These are phyloP conservation scores for Globisporangium canariense DNA, from an alignment of 352 stramenopile species.

Conservation along the genomic window DNA sequence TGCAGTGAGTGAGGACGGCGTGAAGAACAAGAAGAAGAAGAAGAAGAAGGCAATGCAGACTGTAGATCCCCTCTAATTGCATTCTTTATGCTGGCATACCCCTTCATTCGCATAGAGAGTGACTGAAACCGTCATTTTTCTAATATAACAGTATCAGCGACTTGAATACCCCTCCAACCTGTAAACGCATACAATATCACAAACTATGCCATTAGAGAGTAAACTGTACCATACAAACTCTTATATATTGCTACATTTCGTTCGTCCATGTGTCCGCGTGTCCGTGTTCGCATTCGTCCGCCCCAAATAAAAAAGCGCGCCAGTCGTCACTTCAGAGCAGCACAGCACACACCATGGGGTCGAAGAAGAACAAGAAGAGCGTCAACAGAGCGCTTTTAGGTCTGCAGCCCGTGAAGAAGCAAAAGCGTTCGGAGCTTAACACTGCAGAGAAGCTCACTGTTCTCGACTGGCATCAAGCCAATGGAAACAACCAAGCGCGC, in stretches of 20 bases:
- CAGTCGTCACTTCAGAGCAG: neutral
- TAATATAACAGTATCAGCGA: neutral
- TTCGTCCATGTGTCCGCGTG: neutral
- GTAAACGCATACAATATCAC: neutral
- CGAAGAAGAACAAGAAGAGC: neutral
- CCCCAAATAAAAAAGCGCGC: neutral
- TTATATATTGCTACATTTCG: too few species aligned
- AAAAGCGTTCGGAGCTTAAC: neutral
- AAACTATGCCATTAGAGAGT: neutral
- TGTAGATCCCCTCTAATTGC: slow-evolving; percentile 1
- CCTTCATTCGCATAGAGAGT: neutral
- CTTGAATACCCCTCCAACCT: neutral
- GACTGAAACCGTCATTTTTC: neutral
- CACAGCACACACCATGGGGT: neutral
- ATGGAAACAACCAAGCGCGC: neutral
- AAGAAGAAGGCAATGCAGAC: too few species aligned
- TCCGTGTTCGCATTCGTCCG: neutral
- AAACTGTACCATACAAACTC: neutral
- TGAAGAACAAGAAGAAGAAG: too few species aligned
- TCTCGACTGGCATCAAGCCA: neutral
- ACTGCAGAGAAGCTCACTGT: neutral
- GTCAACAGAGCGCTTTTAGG: neutral
- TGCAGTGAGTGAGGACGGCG: too few species aligned
- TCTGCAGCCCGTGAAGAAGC: neutral
- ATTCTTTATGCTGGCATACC: neutral